Evolutionary conservation across 1,139 yeast species (phyloP).

Genomic region (Suhomyces anneliseae): DNA sequence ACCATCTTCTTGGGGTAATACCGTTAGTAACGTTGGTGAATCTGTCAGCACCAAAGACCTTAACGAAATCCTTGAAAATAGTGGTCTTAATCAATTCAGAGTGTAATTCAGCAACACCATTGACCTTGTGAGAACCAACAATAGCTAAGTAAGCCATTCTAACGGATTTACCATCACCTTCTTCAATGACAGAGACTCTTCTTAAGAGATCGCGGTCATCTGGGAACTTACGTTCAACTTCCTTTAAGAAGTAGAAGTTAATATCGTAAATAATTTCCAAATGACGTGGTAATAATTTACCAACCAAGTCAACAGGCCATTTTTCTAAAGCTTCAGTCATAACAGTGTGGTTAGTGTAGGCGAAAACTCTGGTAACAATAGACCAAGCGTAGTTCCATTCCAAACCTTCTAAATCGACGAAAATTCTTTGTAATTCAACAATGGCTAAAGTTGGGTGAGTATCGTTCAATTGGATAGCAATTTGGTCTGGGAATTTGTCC

Average conservation of each 20-base stretch:
- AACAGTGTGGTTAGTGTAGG: conserved; percentile 94
- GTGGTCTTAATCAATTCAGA: conserved; percentile 88
- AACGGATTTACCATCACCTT: conserved; percentile 72
- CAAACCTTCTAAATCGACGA: conserved; percentile 80
- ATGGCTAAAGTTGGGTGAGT: conserved; percentile 94
- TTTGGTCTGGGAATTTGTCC: conserved; percentile 79
- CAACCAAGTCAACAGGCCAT: conserved; percentile 87
- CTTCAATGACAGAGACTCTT: conserved; percentile 84
- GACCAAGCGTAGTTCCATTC: conserved; percentile 86
- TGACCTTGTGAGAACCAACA: conserved; percentile 89
- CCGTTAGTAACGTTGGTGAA: conserved; percentile 94
- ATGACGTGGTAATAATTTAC: conserved; percentile 83
- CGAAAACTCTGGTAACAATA: conserved; percentile 77
- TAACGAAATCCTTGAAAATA: conserved; percentile 86
- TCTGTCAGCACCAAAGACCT: conserved; percentile 74
- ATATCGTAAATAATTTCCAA: conserved; percentile 88
- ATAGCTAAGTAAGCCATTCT: conserved; percentile 93
- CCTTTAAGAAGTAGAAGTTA: conserved; percentile 75
- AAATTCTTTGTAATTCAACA: conserved; percentile 84
- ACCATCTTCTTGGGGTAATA: conserved; percentile 96
- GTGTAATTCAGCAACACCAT: conserved; percentile 95
- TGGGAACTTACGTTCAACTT: conserved; percentile 76
- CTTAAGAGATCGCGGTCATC: conserved; percentile 59
- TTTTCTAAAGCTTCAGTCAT: conserved; percentile 93
- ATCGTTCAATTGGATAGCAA: conserved; percentile 92